A percentile compares a stretch with the other conserved stretches of the same genome.
Conservation (phyloP, 1,139 yeast genomes). For the Hanseniaspora gamundiae region DNA sequence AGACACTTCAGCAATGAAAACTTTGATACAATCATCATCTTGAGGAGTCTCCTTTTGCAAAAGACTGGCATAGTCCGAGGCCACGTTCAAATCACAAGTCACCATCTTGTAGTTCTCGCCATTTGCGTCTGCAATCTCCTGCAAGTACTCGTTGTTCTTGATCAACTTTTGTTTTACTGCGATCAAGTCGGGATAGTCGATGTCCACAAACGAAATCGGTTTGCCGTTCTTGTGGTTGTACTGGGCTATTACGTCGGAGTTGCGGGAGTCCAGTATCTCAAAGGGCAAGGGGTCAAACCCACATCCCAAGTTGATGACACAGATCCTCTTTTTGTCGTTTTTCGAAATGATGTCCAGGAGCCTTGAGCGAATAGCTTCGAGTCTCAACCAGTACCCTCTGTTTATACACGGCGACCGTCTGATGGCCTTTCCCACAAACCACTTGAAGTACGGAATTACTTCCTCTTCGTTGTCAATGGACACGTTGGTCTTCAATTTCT, state of each 20-base stretch:
- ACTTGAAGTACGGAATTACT: constrained; percentile 36
- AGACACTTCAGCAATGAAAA: constrained; percentile 75
- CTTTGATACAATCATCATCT: constrained; percentile 11
- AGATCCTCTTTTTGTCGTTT: constrained; percentile 15
- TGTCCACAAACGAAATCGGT: constrained; percentile 45
- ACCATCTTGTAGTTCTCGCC: constrained; percentile 4
- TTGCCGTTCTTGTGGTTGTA: constrained; percentile 10
- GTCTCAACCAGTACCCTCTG: constrained; percentile 74
- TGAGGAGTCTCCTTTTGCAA: constrained; percentile 17
- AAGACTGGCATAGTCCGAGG: constrained; percentile 30
- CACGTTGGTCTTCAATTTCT: constrained; percentile 29
- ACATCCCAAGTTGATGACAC: constrained; percentile 64
- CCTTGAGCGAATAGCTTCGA: constrained; percentile 56
- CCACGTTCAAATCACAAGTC: constrained; percentile 49
- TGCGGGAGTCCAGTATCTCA: constrained; percentile 37
- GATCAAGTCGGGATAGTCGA: constrained; percentile 65
- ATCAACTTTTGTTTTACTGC: constrained; percentile 43
- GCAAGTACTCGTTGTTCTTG: constrained; percentile 34
- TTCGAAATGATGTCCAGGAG: constrained; percentile 30
- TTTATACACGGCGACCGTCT: constrained; percentile 73
- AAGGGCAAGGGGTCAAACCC: constrained; percentile 76
- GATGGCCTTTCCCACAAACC: constrained; percentile 51
- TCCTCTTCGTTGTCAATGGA: constrained; percentile 12
- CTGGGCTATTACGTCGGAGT: constrained; percentile 10
- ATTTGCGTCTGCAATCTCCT: constrained; percentile 32